Conservation (phyloP, 1,284 basidiomycete genomes). For the Butyriboletus appendiculatus region DNA sequence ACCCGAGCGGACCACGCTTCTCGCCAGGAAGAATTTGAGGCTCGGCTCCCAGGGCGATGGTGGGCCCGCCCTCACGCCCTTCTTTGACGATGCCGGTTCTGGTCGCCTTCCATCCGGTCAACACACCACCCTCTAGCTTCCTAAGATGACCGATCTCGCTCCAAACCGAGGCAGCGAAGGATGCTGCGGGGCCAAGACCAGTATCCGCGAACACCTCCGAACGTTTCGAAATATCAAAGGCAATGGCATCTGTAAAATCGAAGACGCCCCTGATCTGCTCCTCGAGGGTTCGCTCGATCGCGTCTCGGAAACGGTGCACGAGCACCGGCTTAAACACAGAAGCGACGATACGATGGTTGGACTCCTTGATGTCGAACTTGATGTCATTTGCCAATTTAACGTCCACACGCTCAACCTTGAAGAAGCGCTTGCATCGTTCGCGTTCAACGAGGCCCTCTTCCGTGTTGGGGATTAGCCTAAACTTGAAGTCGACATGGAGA, state of each 20-base stretch:
- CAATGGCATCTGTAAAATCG: conserved; percentile 52
- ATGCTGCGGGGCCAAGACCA: conserved; percentile 49
- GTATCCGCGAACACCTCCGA: conserved; percentile 64
- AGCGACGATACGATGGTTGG: conserved; percentile 61
- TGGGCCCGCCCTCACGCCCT: conserved; percentile 35
- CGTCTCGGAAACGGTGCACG: conserved; percentile 52
- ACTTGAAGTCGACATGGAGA: conserved; percentile 62
- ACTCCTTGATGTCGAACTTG: conserved; percentile 52
- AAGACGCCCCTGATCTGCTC: conserved; percentile 52
- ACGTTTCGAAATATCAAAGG: conserved; percentile 57
- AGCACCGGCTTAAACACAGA: conserved; percentile 64
- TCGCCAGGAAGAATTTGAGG: conserved; percentile 66
- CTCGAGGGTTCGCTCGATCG: conserved; percentile 55
- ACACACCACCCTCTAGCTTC: conserved; percentile 39
- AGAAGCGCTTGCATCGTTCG: conserved; percentile 47
- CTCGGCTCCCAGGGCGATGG: conserved; percentile 66
- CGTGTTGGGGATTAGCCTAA: conserved; percentile 59
- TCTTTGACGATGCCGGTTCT: conserved; percentile 62
- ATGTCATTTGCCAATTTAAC: conserved; percentile 56
- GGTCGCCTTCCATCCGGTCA: conserved; percentile 53
- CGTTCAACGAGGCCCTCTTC: conserved; percentile 43
- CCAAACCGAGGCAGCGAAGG: conserved; percentile 59
- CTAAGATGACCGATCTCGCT: conserved; percentile 61
- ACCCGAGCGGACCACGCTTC: conserved; percentile 64
- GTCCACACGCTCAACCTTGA: conserved; percentile 54